phyloP scores from a whole-genome alignment of 768 basidiomycete species.

The Hemileccinum impolitum region DNA sequence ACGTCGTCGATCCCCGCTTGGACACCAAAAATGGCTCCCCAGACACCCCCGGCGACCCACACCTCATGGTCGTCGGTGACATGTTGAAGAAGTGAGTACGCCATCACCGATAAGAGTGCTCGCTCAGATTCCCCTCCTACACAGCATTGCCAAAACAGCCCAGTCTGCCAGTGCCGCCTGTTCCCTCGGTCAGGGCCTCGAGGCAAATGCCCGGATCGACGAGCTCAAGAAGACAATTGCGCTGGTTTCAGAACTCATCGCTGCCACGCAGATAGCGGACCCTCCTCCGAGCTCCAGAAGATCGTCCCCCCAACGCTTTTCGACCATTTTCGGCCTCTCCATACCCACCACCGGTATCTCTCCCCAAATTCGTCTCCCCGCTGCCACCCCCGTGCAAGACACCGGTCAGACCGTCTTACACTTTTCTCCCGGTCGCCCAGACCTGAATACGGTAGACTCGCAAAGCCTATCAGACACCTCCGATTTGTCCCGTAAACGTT shows the following conservation, averaged over 20 bases:
- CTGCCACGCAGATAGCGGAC: constrained; percentile 38
- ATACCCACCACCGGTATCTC: constrained; percentile 38
- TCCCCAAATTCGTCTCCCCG: constrained; percentile 21
- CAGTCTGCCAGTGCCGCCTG: constrained; percentile 54
- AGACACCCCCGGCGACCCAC: constrained; percentile 39
- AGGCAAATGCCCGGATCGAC: constrained; percentile 50
- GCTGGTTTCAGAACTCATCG: constrained; percentile 53
- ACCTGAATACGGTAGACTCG: constrained; percentile 19
- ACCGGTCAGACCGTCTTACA: constrained; percentile 22
- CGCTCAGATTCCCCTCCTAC: constrained; percentile 21
- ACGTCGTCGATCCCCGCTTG: constrained; percentile 19
- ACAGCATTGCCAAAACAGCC: constrained; percentile 60
- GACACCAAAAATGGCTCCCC: constrained; percentile 18
- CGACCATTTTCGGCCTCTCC: constrained; percentile 13
- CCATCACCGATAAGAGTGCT: not conserved
- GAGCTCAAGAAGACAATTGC: constrained; percentile 54
- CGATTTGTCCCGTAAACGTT: constrained; percentile 50
- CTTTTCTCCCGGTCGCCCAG: constrained; percentile 14
- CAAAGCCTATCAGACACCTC: constrained; percentile 28
- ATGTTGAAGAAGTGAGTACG: constrained; percentile 52
- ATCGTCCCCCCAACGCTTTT: constrained; percentile 25
- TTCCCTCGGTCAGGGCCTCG: constrained; percentile 41
- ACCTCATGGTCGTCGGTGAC: constrained; percentile 48
- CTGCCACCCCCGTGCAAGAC: constrained; percentile 21
- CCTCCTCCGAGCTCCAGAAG: constrained; percentile 31